A percentile compares a stretch with the other conserved stretches of the same genome.
Conservation (phyloP, 2,329 filamentous ascomycete species). For the Helminthosporium solani region DNA sequence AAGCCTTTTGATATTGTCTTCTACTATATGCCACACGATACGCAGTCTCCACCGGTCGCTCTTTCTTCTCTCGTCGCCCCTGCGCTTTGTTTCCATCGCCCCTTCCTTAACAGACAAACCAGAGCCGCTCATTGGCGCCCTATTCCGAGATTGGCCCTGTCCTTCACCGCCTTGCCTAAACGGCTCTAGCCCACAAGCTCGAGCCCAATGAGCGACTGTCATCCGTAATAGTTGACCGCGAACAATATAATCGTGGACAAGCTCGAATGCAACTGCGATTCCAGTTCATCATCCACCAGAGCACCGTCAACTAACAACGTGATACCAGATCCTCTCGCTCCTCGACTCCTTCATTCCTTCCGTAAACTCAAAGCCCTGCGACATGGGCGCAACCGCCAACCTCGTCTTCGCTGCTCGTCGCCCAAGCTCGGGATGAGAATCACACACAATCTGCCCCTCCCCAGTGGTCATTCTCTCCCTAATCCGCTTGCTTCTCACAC, state of each 20-base stretch:
- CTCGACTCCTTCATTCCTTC: not conserved
- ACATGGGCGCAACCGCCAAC: constrained; percentile 27
- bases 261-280: not conserved
- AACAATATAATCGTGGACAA: not conserved
- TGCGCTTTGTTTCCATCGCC: no score
- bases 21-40: no score
- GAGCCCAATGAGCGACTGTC: not conserved
- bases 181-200: not conserved
- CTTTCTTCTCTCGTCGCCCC: no score
- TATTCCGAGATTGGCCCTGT: no score
- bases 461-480: constrained; percentile 22
- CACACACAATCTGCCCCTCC: constrained; percentile 20
- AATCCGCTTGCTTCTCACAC: constrained; percentile 33
- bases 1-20: no score
- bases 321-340: constrained; percentile 2
- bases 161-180: not conserved
- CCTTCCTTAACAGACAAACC: no score
- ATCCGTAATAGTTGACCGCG: not conserved
- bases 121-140: no score
- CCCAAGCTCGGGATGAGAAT: constrained; percentile 34
- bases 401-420: constrained; percentile 14
- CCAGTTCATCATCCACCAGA: not conserved
- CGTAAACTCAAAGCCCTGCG: constrained; percentile 16
- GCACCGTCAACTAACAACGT: not conserved
- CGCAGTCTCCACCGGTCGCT: no score